These are phyloP conservation scores for Pichia sp. DNA, from an alignment of 1,139 yeast species.

Conservation along the genomic window DNA sequence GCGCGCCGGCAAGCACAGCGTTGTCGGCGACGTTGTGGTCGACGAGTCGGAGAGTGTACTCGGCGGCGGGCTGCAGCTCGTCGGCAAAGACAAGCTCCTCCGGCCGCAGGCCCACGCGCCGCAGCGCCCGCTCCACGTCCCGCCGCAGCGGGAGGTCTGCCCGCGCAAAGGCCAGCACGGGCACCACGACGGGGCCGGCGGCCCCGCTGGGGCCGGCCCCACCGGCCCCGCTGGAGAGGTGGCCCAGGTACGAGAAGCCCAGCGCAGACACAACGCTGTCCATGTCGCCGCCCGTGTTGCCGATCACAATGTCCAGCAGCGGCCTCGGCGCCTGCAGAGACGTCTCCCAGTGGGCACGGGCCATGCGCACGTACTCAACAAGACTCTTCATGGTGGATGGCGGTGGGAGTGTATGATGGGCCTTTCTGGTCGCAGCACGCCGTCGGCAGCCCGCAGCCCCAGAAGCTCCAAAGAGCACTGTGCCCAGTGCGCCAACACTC, in stretches of 20 bases:
- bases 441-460: too few relatives aligned
- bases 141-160: conserved; percentile 64
- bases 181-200: conserved; percentile 46
- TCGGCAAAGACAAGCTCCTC: conserved; percentile 60
- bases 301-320: conserved; percentile 55
- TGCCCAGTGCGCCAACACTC: too few relatives aligned
- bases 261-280: conserved; percentile 82
- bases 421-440: too few relatives aligned
- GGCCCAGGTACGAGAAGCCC: conserved; percentile 52
- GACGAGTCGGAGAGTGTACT: conserved; percentile 36
- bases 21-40: conserved; percentile 60
- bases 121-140: conserved; percentile 60
- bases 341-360: too few relatives aligned
- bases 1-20: conserved; percentile 31
- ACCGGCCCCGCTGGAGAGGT: neutral
- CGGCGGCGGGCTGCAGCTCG: conserved; percentile 38
- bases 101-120: conserved; percentile 44
- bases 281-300: conserved; percentile 82
- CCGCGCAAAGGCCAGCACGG: conserved; percentile 69
- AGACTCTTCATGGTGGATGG: too few relatives aligned
- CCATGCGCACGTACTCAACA: conserved; percentile 8
- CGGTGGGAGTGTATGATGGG: too few relatives aligned
- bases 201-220: neutral
- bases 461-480: too few relatives aligned
- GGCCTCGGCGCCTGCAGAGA: too few relatives aligned